Evolutionary conservation across 352 stramenopile genomes (phyloP), one percentile per base, ranked within the genome.

Genomic region (Phytopythium sindhum): DNA sequence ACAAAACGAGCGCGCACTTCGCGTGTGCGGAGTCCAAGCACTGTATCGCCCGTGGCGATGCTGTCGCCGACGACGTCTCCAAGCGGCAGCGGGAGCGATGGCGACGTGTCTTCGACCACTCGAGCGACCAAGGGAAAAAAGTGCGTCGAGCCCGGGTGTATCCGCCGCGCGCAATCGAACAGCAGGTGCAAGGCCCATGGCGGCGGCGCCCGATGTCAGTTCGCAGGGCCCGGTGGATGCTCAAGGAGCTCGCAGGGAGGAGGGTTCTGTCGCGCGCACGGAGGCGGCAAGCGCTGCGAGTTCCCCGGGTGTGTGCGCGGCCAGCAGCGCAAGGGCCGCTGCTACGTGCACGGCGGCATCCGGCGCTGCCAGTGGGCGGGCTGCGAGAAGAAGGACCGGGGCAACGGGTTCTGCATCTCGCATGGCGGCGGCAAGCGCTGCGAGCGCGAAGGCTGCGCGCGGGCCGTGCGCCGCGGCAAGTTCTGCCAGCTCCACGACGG

Each of bases 331-430:
- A 93, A 94, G 64, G 86, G 86, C 2, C 80, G 81, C 21, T 94
- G 86, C 77, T 94, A 93, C 73, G 78, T 91, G 9, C 86, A 94
- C 65, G 86, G 86, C 21, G 86, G 86, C 52, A 92, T 94, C 64
- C 86, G 86, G 63, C 88, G 88, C 65, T 96, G 88, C 59, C 81
- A 91, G 56, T 75, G 78, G 48, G 74, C 70, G 24, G 60, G 69
- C 10, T 96, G 88, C 61, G 84, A 94, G 73, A 96, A 96, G 73
- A 91, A 94, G 41, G 88, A 95, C 57, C 81, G 86, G 42, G 88
- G 86, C 61, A 93, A 93, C 50, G 81, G 81, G 33, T 88, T 84
- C 44, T 90, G 80, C 68, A 90, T 90, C 53, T 75, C 80, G 10
- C 80, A 90, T 57, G 80, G 80, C 48, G 80, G 80, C 41, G 80